Percentiles rank a stretch among this genome's conserved stretches.
Evolutionary conservation across 2,329 filamentous ascomycete genomes (phyloP).

Genomic region (Diplodia seriata): DNA sequence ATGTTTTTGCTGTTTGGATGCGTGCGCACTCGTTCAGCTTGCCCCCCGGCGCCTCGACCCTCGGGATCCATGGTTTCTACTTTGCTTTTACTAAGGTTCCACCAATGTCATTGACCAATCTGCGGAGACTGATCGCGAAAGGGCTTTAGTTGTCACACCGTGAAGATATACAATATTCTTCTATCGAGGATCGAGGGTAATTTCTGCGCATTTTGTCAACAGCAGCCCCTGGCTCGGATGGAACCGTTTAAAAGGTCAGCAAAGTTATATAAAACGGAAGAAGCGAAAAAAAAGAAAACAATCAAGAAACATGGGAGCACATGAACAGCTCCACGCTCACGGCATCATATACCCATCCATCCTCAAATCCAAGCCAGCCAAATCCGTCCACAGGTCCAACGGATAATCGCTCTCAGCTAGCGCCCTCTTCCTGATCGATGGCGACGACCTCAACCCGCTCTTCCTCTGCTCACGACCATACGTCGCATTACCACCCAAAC

Average conservation of each 20-base stretch:
- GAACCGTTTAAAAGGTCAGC: too few species aligned
- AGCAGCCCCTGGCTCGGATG: too few species aligned
- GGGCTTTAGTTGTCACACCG: too few species aligned
- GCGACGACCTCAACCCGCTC: slow-evolving; percentile 38
- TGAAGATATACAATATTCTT: too few species aligned
- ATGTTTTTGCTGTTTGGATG: neutral
- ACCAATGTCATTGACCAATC: neutral
- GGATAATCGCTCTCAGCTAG: slow-evolving; percentile 42
- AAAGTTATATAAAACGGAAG: too few species aligned
- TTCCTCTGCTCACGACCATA: slow-evolving; percentile 36
- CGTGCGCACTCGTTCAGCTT: neutral
- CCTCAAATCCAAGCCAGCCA: slow-evolving; percentile 14
- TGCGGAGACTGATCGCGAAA: too few species aligned
- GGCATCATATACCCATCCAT: slow-evolving; percentile 28
- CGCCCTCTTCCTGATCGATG: slow-evolving; percentile 42
- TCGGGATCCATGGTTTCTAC: neutral
- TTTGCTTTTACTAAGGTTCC: neutral
- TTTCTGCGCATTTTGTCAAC: too few species aligned
- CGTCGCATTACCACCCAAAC: slow-evolving; percentile 36
- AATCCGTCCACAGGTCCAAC: slow-evolving; percentile 46
- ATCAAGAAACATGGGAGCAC: neutral
- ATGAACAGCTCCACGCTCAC: neutral
- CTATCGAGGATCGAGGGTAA: too few species aligned
- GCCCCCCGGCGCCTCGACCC: neutral
- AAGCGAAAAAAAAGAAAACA: neutral